phyloP scores from a whole-genome alignment of 2,329 filamentous ascomycete genomes.

The Penicillium polonicum region DNA sequence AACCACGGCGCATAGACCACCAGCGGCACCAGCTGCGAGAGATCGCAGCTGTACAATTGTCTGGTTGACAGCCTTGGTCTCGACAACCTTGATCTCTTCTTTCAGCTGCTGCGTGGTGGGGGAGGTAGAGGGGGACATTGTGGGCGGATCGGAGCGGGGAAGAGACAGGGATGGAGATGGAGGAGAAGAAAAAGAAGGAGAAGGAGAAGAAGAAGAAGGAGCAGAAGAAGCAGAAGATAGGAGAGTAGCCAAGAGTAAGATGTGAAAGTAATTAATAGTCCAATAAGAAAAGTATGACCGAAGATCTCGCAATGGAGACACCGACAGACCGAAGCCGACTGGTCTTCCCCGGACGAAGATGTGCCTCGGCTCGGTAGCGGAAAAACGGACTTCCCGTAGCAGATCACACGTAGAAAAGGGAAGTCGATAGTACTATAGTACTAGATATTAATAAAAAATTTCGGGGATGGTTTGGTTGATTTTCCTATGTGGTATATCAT shows the following conservation, averaged over 20 bases:
- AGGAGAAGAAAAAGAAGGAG: not conserved
- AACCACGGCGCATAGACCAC: slow-evolving; percentile 88
- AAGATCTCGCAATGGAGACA: slow-evolving; percentile 12
- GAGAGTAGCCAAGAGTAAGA: slow-evolving; percentile 1
- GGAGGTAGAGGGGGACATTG: slow-evolving; percentile 34
- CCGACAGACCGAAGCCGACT: slow-evolving; percentile 23
- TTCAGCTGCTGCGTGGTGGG: slow-evolving; percentile 30
- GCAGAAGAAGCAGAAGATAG: slow-evolving; percentile 1
- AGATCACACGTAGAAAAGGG: not conserved
- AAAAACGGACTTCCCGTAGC: slow-evolving; percentile 16
- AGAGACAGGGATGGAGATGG: slow-evolving; percentile 5
- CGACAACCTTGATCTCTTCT: slow-evolving; percentile 30
- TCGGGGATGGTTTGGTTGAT: not conserved
- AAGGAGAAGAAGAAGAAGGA: not conserved
- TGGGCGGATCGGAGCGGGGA: slow-evolving; percentile 12
- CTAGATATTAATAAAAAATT: not conserved
- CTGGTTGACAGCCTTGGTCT: slow-evolving; percentile 37
- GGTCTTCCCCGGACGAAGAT: slow-evolving; percentile 19
- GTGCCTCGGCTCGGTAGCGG: slow-evolving; percentile 26
- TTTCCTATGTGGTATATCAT: too few species aligned
- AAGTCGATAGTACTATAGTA: too few species aligned
- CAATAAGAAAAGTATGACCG: not conserved
- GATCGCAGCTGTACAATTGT: slow-evolving; percentile 70
- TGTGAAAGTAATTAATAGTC: not conserved
- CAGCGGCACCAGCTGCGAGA: slow-evolving; percentile 84